Evolutionary conservation across 1,284 basidiomycete species (phyloP).

Genomic region (Neonothopanus nambi): DNA sequence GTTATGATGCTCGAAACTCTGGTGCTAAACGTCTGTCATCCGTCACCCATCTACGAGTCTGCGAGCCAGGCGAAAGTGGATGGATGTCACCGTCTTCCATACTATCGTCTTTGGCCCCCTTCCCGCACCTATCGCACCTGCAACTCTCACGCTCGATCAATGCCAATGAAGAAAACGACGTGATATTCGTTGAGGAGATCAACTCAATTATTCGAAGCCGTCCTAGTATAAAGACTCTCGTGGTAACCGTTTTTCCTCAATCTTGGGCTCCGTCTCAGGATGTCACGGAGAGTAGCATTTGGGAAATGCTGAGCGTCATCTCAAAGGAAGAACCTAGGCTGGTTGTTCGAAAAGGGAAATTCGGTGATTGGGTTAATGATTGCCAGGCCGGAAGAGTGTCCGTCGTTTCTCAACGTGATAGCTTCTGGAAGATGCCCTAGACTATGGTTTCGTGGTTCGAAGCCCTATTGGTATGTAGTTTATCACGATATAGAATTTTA

Average conservation of each 20-base stretch:
- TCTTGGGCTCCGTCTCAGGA: conserved; percentile 20
- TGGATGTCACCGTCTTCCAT: conserved; percentile 39
- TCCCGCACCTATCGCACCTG: conserved; percentile 40
- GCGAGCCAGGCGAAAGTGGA: conserved; percentile 33
- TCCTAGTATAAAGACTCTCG: conserved; percentile 32
- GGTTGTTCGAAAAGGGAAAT: conserved; percentile 24
- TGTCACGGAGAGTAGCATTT: conserved; percentile 30
- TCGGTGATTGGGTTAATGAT: conserved; percentile 2
- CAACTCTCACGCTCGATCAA: conserved; percentile 40
- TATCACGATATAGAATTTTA: no score
- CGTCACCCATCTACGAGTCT: conserved; percentile 40
- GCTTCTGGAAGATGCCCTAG: no score
- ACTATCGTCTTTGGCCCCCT: conserved; percentile 33
- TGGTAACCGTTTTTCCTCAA: conserved; percentile 34
- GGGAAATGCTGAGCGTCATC: conserved; percentile 26
- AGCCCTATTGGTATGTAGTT: no score
- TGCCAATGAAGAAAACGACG: conserved; percentile 44
- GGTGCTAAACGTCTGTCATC: conserved; percentile 13
- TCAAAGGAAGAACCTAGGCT: conserved; percentile 28
- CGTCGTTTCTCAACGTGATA: no score
- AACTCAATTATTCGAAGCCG: conserved; percentile 28
- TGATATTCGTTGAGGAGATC: conserved; percentile 37
- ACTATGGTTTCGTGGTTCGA: no score
- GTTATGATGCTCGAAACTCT: conserved; percentile 13
- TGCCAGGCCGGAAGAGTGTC: no score